Evolutionary conservation across 108 stramenopile genomes (phyloP), one percentile per base, ranked within the genome.

Genomic region (Parietichytrium sp.): DNA sequence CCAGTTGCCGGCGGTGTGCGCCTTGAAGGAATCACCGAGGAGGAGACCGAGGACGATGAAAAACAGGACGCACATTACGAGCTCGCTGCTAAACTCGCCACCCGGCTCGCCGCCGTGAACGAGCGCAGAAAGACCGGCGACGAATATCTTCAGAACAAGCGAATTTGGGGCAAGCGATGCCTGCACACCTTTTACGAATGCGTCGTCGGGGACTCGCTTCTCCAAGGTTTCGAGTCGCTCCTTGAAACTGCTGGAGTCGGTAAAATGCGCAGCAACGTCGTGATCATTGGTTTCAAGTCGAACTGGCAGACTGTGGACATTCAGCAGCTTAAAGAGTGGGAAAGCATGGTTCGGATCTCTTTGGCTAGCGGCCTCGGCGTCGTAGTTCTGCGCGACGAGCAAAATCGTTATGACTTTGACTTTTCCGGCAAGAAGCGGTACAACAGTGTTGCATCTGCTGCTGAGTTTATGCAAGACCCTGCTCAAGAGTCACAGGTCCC

Each of bases 181-280:
- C 7, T 16, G 6, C 55, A 48, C 54, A 33, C 54, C 29, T 48
- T 82, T 8, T 42, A 61, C 48, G 61, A 82, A 20, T 54, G 29
- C 7, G 54, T 84, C 12, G 49, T 38, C 3, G 84, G 79, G 23
- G 51, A 51, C 31, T 54, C 54, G 7, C 54, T 81, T 29, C 47
- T 54, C 4, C 23, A 26, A 16, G 84, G 84, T 13, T 29, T 55
- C 50, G 42, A 47, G 25, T 30, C 4, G 27, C 55, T 84, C 10
- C 3, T 84, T 33, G 54, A 84, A 80, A 29, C n/a, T 20, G 26
- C 78, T 4, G 84, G 84, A 45, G 20, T 84, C 2, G 23, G 54
- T n/a, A 15, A 15, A 27, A 48, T 84, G 84, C 54, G 81, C 10
- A 29, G 80, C 61, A 84, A 84, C 55, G 61, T 54, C 33, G 29